Conservation (phyloP, 2,329 filamentous ascomycete genomes). For the Corynespora cassiicola region DNA sequence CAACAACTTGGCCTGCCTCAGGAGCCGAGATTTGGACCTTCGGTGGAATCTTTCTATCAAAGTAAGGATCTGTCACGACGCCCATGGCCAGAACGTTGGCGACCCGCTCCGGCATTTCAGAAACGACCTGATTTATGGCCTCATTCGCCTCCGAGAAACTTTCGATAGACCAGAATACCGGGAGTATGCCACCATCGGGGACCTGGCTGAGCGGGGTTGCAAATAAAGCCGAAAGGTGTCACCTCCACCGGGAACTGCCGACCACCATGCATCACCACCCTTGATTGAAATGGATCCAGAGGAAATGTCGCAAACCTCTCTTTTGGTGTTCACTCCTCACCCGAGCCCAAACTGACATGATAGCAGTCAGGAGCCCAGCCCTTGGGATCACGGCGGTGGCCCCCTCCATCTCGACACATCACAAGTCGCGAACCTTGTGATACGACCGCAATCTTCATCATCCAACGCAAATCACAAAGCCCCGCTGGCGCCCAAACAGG, state of each 20-base stretch:
- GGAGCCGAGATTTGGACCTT: too few species aligned
- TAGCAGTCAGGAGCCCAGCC: conserved; percentile 30
- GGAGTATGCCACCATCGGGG: too few species aligned
- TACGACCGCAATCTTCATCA: conserved; percentile 35
- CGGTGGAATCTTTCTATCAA: too few species aligned
- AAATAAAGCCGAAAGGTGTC: conserved; percentile 26
- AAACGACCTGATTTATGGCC: too few species aligned
- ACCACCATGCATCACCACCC: conserved; percentile 10
- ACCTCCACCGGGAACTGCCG: conserved; percentile 18
- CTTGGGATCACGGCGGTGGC: conserved; percentile 36
- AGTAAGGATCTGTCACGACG: too few species aligned
- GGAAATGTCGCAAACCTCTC: too few species aligned
- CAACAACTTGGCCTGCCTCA: too few species aligned
- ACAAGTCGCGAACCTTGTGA: conserved; percentile 27
- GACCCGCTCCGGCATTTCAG: too few species aligned
- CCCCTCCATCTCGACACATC: conserved; percentile 40
- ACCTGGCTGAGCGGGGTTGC: conserved; percentile 17
- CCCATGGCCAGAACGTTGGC: too few species aligned
- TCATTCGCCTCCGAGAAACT: too few species aligned
- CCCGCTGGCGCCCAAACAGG: conserved; percentile 45
- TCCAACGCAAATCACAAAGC: conserved; percentile 37
- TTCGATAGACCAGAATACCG: too few species aligned
- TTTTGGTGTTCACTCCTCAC: background rate
- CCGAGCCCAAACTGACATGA: conserved; percentile 27
- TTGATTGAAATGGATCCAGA: too few species aligned